phyloP scores from a whole-genome alignment of 495 filamentous ascomycete species.

The Tetracladium setigerum region DNA sequence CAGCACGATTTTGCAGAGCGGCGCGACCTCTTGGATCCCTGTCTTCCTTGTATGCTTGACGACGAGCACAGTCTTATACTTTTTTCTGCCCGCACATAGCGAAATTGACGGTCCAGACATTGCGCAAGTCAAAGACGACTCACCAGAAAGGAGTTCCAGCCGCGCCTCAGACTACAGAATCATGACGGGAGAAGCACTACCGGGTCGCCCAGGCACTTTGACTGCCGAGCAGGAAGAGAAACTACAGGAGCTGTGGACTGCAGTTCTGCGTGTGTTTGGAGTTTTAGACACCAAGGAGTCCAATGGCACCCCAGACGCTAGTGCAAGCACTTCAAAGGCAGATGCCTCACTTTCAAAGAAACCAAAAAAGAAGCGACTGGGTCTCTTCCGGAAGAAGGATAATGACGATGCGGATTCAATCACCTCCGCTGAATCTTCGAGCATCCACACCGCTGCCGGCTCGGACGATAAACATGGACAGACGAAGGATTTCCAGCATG shows the following conservation, averaged over 20 bases:
- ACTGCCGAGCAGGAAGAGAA: slow-evolving; percentile 85
- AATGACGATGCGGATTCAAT: slow-evolving; percentile 38
- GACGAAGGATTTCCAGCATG: slow-evolving; percentile 75
- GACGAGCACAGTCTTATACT: no score
- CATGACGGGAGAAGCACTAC: slow-evolving; percentile 20
- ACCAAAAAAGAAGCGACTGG: slow-evolving; percentile 61
- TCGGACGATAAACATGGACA: slow-evolving; percentile 93
- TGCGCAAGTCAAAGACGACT: no score
- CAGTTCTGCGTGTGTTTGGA: slow-evolving; percentile 73
- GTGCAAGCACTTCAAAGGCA: slow-evolving; percentile 5
- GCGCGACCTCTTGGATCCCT: no score
- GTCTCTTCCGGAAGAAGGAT: slow-evolving; percentile 55
- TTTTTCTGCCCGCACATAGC: no score
- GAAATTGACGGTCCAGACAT: no score
- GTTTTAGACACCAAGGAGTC: slow-evolving; percentile 33
- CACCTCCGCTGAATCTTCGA: slow-evolving; percentile 18
- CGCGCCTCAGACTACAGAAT: slow-evolving; percentile 7
- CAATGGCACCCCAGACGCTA: background rate
- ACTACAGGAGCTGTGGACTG: slow-evolving; percentile 77
- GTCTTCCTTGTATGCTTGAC: no score
- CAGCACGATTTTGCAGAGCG: no score
- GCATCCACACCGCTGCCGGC: slow-evolving; percentile 18
- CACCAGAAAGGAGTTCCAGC: no score
- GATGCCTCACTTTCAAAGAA: slow-evolving; percentile 39
- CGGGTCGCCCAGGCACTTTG: slow-evolving; percentile 76